Percentiles rank a stretch among this genome's conserved stretches.
Conservation (phyloP, 148 eudicot species). For the Talinum fruticosum region DNA sequence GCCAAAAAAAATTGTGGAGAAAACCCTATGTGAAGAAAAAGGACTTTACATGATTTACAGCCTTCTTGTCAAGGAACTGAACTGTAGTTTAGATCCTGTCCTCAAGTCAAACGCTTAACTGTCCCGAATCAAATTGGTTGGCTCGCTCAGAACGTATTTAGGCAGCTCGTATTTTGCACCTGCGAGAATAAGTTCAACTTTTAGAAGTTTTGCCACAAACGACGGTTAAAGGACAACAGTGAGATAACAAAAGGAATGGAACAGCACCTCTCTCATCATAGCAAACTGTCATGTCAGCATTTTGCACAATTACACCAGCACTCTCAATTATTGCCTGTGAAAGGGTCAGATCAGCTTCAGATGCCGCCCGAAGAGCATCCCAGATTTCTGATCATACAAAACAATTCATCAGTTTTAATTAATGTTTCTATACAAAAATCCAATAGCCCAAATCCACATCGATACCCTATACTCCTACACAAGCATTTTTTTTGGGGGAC, state of each 20-base stretch:
- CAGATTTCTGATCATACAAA: slow-evolving; percentile 57
- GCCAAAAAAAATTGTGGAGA: slow-evolving; percentile 16
- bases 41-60: slow-evolving; percentile 30
- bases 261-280: slow-evolving; percentile 74
- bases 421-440: neutral
- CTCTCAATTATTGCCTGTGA: slow-evolving; percentile 74
- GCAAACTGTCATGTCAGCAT: slow-evolving; percentile 65
- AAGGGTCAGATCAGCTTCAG: slow-evolving; percentile 54
- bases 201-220: neutral
- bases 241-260: neutral
- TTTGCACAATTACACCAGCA: slow-evolving; percentile 78
- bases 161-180: slow-evolving; percentile 85
- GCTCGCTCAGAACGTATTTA: slow-evolving; percentile 69
- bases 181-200: slow-evolving; percentile 29
- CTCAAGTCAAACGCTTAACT: slow-evolving; percentile 11
- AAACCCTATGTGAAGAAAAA: slow-evolving; percentile 12
- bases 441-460: too few species aligned
- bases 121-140: slow-evolving; percentile 65
- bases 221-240: neutral
- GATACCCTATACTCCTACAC: too few species aligned
- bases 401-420: neutral
- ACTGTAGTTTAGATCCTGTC: slow-evolving; percentile 12
- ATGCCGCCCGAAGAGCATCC: slow-evolving; percentile 85
- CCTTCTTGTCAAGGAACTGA: slow-evolving; percentile 13
- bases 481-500: too few species aligned